A percentile compares a stretch with the other conserved stretches of the same genome.
phyloP scores from a whole-genome alignment of 208 protist species.

The Strigomonas culicis region DNA sequence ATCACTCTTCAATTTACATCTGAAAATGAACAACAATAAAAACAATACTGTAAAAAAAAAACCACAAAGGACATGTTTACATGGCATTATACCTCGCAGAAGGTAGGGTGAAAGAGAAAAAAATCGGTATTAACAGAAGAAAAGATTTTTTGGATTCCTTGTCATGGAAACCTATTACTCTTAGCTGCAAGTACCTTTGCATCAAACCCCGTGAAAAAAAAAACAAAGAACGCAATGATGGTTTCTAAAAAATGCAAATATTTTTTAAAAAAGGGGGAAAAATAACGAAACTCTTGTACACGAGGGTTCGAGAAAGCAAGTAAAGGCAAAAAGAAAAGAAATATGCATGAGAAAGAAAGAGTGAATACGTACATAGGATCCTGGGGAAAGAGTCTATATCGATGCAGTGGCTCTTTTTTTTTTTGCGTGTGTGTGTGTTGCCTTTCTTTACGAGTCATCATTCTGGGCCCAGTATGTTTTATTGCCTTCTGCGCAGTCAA shows the following conservation, averaged over 20 bases:
- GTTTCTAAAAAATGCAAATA: constrained; percentile 11
- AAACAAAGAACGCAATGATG: too few relatives aligned
- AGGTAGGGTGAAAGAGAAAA: background rate
- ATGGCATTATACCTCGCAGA: too few relatives aligned
- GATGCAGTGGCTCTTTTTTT: background rate
- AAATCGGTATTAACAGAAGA: background rate
- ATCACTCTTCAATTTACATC: background rate
- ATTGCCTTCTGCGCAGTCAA: constrained; percentile 74
- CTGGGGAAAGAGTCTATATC: background rate
- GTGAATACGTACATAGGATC: background rate
- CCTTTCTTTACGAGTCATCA: constrained; percentile 31
- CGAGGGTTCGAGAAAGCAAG: background rate
- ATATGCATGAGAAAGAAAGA: constrained; percentile 5
- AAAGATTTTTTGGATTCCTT: background rate
- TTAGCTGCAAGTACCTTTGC: background rate
- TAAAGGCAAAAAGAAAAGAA: background rate
- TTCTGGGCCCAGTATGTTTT: constrained; percentile 78
- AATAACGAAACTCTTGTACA: background rate
- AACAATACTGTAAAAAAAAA: too few relatives aligned
- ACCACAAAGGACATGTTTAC: too few relatives aligned
- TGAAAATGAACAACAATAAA: too few relatives aligned
- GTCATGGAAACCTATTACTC: background rate
- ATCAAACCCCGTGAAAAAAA: too few relatives aligned
- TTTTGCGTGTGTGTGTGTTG: background rate
- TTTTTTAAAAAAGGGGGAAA: constrained; percentile 11